Base-by-base conservation (phyloP, 495 filamentous ascomycete species). In the Oleoguttula mirabilis region DNA sequence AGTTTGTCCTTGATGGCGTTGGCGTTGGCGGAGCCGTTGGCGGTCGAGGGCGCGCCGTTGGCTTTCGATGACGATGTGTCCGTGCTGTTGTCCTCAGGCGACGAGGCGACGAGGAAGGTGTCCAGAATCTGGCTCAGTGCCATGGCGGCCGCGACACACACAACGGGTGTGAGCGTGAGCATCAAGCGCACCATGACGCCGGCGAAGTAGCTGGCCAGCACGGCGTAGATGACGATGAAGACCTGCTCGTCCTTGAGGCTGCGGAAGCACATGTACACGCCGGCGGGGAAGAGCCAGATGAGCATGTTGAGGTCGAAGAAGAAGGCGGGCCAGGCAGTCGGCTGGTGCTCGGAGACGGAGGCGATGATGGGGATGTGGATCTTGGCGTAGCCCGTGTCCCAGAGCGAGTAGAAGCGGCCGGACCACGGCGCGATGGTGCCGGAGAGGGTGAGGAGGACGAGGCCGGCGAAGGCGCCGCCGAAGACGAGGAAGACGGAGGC, bases 351-450 rank as follows among this genome's bases (percentile, higher is more conserved):
- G 6, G 92, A 99, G 21, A 99, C 92, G 2, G 90, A 96, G 19
- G 92, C 92, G 63, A 99, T 99, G 57, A 99, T 99, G 24, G 92
- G 92, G 59, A 99, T 99, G 54, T 99, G 92, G 46, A 96, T 92
- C 67, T 99, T 99, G 52, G 92, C 92, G 59, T 99, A 99, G 52
- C 84, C 85, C 8, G 92, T 99, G 63, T 99, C 92, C 88, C 88
- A 99, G 24, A 99, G 75, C 0, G 92, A 99, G 66, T 99, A 99
- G 71, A 99, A 99, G 43, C 92, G 90, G 42, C 92, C 92, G 55
- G 84, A 86, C 92, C 92, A 99, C 5, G 92, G 92, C 24, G 92
- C 92, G 63, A 99, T 88, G 44, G 87, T 77, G 25, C 92, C 92
- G 3, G 81, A 73, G 31, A 88, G 72, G 11, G 87, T 93, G 37